These are phyloP conservation scores for Fusarium brevicatenulatum DNA, from an alignment of 2,329 filamentous ascomycete species.

Conservation along the genomic window DNA sequence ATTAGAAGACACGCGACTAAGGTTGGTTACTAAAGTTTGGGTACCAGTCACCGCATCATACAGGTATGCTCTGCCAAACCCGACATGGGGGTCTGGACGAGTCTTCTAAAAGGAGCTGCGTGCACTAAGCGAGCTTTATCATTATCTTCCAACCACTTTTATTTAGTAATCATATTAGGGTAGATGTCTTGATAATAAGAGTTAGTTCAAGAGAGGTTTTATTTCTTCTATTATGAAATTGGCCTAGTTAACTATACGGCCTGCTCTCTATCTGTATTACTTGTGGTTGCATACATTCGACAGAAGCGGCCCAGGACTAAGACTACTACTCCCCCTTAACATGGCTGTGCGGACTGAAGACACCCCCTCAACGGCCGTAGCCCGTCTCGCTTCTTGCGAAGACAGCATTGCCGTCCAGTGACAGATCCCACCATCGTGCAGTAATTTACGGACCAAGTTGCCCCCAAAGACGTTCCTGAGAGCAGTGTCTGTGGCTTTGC, in stretches of 20 bases:
- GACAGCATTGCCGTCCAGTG: not conserved
- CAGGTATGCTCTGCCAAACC: not conserved
- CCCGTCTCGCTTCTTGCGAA: not conserved
- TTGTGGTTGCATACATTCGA: fast-evolving
- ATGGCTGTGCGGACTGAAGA: not conserved
- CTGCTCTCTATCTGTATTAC: not conserved
- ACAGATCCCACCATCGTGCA: not conserved
- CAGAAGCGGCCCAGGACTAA: fast-evolving
- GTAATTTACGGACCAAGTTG: no score
- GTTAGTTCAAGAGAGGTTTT: not conserved
- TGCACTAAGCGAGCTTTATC: not conserved
- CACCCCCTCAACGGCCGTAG: not conserved
- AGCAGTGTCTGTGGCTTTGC: not conserved
- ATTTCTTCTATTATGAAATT: fast-evolving
- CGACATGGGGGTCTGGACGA: not conserved
- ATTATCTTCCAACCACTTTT: fast-evolving
- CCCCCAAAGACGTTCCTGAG: not conserved
- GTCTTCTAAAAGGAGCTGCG: not conserved
- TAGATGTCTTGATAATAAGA: fast-evolving
- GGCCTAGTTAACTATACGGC: not conserved
- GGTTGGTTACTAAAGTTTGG: not conserved
- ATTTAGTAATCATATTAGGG: no score
- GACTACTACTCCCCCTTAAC: no score
- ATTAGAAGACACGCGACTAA: no score
- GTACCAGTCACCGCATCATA: not conserved